phyloP scores from a whole-genome alignment of 129 eudicot species.

The Apium graveolens region DNA sequence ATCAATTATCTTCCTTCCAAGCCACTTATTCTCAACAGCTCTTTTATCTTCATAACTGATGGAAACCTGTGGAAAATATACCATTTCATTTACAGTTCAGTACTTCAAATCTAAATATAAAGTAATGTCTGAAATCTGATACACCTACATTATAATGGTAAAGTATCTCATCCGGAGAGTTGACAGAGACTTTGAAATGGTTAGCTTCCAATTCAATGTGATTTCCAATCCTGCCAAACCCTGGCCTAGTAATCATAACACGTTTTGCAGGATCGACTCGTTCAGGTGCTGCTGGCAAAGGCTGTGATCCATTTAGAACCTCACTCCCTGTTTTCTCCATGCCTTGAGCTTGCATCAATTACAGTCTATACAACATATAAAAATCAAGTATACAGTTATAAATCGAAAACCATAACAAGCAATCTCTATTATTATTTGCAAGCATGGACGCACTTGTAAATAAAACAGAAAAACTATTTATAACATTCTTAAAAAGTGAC shows the following conservation, averaged over 20 bases:
- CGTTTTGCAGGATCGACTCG: slow-evolving; percentile 31
- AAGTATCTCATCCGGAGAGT: slow-evolving; percentile 47
- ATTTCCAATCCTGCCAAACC: slow-evolving; percentile 57
- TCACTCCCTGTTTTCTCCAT: slow-evolving; percentile 32
- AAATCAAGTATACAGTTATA: slow-evolving; percentile 3
- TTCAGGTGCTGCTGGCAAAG: slow-evolving; percentile 17
- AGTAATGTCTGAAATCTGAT: background rate
- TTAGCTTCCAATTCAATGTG: slow-evolving; percentile 60
- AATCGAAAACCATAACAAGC: background rate
- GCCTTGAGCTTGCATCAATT: slow-evolving; percentile 21
- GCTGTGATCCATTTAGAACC: slow-evolving; percentile 25
- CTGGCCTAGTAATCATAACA: slow-evolving; percentile 57
- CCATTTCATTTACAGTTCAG: background rate
- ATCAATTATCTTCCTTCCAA: slow-evolving; percentile 55
- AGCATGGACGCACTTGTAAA: background rate
- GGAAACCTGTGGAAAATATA: slow-evolving; percentile 50
- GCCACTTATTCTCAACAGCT: slow-evolving; percentile 44
- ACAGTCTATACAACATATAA: slow-evolving; percentile 5
- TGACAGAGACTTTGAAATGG: slow-evolving; percentile 75
- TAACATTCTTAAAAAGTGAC: background rate
- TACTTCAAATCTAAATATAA: background rate
- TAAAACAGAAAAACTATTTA: background rate
- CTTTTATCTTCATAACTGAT: slow-evolving; percentile 44
- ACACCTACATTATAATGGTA: slow-evolving; percentile 76
- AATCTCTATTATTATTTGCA: background rate